Evolutionary conservation across 306 rosid genomes (phyloP), one percentile per base, ranked within the genome.

Genomic region (Fragaria nilgerrensis): DNA sequence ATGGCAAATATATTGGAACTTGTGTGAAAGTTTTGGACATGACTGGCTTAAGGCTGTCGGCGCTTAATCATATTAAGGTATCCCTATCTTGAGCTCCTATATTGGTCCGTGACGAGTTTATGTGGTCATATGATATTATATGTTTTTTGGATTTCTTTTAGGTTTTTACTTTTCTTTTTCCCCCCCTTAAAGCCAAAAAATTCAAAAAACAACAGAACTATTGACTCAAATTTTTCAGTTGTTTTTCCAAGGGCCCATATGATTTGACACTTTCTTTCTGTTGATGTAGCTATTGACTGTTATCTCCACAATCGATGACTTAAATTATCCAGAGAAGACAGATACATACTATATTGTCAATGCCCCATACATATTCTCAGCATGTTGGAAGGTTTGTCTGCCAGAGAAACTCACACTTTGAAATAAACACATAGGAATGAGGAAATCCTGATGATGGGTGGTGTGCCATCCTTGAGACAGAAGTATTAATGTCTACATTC

Each of bases 311-410:
- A 86, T 96, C 64, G 99, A 96, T 72, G 99, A 93, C 91, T 82
- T 93, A 83, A 96, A 96, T 86, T 96, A 96, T 85, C 98, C 99
- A 14, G 98, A 96, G 88, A 96, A 91, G 91, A 96, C 98, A 0
- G 93, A 96, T 73, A 88, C 93, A 52, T 96, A 96, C 79, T 91
- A 86, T 76, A 83, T 96, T 32, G 99, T 96, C 68, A 96, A 96
- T 70, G 91, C 72, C 29, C 99, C 99, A 1, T 91, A 89, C 73
- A 84, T 96, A 78, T 96, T 96, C 91, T 89, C 98, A 0, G 98
- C 99, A 56, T 96, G 99, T 82, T 96, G 99, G 99, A 96, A 88
- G 99, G 99, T 96, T 85, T 78, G 92, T 64, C 15, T 83, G 74
- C 50, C 20, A 1, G 48, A 37, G 36, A 39, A 44, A 25, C 22